phyloP scores from a whole-genome alignment of 768 basidiomycete species.

The Pleurotus platypus region DNA sequence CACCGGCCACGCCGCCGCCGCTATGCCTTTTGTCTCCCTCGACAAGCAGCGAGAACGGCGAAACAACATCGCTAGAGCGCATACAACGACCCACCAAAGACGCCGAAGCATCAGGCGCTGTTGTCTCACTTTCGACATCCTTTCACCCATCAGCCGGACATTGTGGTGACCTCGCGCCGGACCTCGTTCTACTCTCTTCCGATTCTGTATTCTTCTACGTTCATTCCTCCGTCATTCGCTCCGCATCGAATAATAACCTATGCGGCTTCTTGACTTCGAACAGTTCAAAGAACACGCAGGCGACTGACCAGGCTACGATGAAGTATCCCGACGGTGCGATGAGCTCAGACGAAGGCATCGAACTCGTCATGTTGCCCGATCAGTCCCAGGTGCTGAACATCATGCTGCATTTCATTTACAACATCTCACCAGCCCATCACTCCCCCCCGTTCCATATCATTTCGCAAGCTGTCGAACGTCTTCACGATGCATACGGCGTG shows the following conservation, averaged over 20 bases:
- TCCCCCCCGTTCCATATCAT: not conserved
- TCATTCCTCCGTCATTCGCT: not conserved
- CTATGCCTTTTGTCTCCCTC: not conserved
- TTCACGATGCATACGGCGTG: not conserved
- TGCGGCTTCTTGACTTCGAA: not conserved
- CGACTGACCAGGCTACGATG: not conserved
- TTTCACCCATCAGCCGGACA: not conserved
- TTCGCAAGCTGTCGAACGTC: not conserved
- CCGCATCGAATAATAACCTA: not conserved
- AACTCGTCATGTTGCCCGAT: not conserved
- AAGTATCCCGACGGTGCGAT: not conserved
- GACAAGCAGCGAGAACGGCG: not conserved
- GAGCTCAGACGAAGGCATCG: not conserved
- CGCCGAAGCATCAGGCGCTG: too few relatives aligned
- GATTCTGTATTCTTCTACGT: constrained; percentile 1
- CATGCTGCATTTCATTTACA: not conserved
- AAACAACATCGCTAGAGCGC: not conserved
- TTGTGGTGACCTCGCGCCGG: not conserved
- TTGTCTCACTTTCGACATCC: not conserved
- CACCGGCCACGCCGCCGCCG: not conserved
- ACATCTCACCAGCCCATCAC: not conserved
- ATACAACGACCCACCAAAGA: not conserved
- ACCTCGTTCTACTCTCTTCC: not conserved
- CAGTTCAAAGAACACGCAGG: too few relatives aligned
- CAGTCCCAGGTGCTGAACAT: not conserved